Evolutionary conservation across 75 land plant species (phyloP), one percentile per base, ranked within the genome.

Genomic region (Cunninghamia lanceolata): DNA sequence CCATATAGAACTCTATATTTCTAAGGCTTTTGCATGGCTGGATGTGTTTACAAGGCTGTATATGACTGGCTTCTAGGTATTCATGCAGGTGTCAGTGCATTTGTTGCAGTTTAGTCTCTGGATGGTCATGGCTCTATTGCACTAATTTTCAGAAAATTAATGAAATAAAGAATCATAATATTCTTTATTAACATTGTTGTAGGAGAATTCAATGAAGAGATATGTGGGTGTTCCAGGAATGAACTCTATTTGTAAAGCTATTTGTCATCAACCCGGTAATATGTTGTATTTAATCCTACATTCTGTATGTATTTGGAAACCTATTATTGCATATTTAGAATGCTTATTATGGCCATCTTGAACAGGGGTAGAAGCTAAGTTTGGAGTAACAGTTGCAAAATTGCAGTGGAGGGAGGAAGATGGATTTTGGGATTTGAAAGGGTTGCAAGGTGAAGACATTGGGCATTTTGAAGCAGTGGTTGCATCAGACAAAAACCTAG

Each of bases 191-290:
- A n/a, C 9, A 45, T 2, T 84, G 14, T 74, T 30, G 32, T 59
- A 95, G 94, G 94, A 84, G 74, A 68, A 82, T 53, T 15, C 75
- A 80, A 88, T 46, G 78, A 91, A 90, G 90, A 90, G 88, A 86
- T 96, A 95, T 91, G 98, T 96, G 50, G 98, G 96, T 77, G 89
- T 95, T 73, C 98, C 96, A 25, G 94, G 94, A 75, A 96, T 96
- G 98, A 96, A 96, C 84, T 89, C 96, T 39, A 91, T 96, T 9
- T 96, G 98, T 82, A 95, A 91, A 87, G 93, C 96, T 45, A 85
- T 96, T 28, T 93, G 95, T 56, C 70, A 42, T n/a, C 89, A 91
- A 42, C 90, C 94, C 86, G 98, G 98, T 96, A 87, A 39, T 76
- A 56, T 14, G 28, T 73, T 85, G 25, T 53, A 40, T 77, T 47